Evolutionary conservation across 1,284 basidiomycete genomes (phyloP).

Genomic region (Cryptococcus depauperatus): DNA sequence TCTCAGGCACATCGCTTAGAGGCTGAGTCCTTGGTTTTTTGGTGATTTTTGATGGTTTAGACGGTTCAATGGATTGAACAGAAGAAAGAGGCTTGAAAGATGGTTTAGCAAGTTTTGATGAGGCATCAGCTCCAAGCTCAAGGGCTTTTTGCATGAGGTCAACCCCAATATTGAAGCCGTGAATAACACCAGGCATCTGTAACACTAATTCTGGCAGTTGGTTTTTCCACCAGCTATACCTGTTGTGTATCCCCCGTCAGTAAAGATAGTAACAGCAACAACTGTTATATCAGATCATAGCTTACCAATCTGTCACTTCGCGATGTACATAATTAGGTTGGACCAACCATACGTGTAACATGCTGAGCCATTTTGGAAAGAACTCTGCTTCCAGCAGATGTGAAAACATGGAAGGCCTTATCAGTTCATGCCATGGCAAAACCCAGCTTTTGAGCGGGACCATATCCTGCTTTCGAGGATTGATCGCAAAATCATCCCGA

Average conservation of each 20-base stretch:
- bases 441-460: constrained; percentile 62
- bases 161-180: constrained; percentile 75
- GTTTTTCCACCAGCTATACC: constrained; percentile 70
- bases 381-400: constrained; percentile 82
- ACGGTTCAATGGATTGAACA: constrained; percentile 23
- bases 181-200: constrained; percentile 56
- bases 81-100: constrained; percentile 47
- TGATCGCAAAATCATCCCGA: constrained; percentile 74
- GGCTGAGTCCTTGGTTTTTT: not conserved
- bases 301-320: constrained; percentile 87
- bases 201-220: constrained; percentile 64
- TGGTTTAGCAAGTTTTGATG: constrained; percentile 58
- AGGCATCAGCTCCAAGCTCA: constrained; percentile 66
- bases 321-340: constrained; percentile 73
- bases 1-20: constrained; percentile 41
- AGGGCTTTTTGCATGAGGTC: constrained; percentile 90
- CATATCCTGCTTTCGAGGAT: constrained; percentile 82
- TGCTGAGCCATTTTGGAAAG: constrained; percentile 91
- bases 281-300: too few relatives aligned
- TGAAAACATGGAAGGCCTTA: constrained; percentile 67
- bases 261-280: not conserved
- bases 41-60: constrained; percentile 10
- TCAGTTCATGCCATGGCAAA: constrained; percentile 64
- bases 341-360: constrained; percentile 83
- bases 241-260: constrained; percentile 12